Evolutionary conservation across 768 basidiomycete species (phyloP), one percentile per base, ranked within the genome.

Genomic region (Termitomyces sp.): DNA sequence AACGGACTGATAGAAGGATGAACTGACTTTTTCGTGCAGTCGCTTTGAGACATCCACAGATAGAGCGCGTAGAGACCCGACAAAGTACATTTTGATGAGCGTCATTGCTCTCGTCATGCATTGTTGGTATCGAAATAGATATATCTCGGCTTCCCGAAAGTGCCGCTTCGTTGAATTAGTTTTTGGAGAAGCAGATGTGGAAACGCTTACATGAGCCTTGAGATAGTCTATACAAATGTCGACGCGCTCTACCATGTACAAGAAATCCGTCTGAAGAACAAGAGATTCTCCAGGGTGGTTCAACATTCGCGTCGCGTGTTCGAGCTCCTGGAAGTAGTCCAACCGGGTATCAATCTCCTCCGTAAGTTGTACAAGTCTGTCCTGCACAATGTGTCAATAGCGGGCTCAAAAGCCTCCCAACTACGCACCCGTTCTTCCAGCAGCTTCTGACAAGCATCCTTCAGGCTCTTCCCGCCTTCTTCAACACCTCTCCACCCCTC

Each of bases 51-150:
- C 82, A 64, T 98, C 96, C 4, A 82, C 74, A 1, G 89, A 84
- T 12, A 97, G 78, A 0, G 88, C 85, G 41, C 88, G 81, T 6
- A 98, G 76, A 8, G 90, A 88, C 5, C 87, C 88, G 6, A 96
- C 86, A 66, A 97, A 98, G 73, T 90, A 94, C 86, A 98, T 95
- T 72, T 92, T 96, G 75, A 98, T 92, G 45, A 99, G 81, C 0
- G 95, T 98, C 96, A 98, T 98, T 10, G 93, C 90, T 28, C 97
- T 85, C 0, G 94, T 97, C 83, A 98, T 89, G 69, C 97, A 99
- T 72, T 99, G 97, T 66, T 97, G 96, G 72, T 95, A 98, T 24
- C 97, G 86, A 31, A 99, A 80, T n/a, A 97, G 77, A 70, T 97
- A 98, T 20, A 99, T 77, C 65, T 98, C 94, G 8, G 94, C 87